Percentiles rank a stretch among this genome's conserved stretches.
Conservation (phyloP, 2,329 filamentous ascomycete species). For the Fusarium denticulatum region DNA sequence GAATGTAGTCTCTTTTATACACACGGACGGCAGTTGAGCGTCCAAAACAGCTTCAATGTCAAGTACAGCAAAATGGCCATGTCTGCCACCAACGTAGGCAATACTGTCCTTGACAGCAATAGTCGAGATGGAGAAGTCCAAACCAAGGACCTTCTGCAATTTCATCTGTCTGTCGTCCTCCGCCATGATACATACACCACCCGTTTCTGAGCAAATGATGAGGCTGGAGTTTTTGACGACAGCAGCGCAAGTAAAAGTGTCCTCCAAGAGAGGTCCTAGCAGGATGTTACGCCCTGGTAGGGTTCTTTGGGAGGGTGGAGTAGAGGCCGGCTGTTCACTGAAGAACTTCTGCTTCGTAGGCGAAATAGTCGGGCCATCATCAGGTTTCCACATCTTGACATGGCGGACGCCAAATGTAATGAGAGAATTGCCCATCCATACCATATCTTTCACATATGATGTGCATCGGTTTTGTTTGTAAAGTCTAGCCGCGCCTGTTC, state of each 20-base stretch:
- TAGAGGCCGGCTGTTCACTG: slow-evolving; percentile 51
- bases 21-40: slow-evolving; percentile 48
- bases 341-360: slow-evolving; percentile 71
- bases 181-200: slow-evolving; percentile 89
- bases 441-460: slow-evolving; percentile 83
- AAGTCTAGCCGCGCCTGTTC: slow-evolving; percentile 80
- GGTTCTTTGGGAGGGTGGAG: slow-evolving; percentile 63
- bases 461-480: slow-evolving; percentile 93
- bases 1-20: slow-evolving; percentile 52
- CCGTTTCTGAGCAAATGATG: slow-evolving; percentile 86
- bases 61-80: slow-evolving; percentile 66
- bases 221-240: slow-evolving; percentile 76
- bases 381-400: slow-evolving; percentile 91
- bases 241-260: slow-evolving; percentile 82
- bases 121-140: slow-evolving; percentile 75
- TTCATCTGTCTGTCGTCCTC: slow-evolving; percentile 78
- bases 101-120: slow-evolving; percentile 68
- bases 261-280: slow-evolving; percentile 82
- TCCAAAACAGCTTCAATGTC: slow-evolving; percentile 61
- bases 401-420: slow-evolving; percentile 91
- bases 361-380: slow-evolving; percentile 69
- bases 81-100: slow-evolving; percentile 75
- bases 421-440: slow-evolving; percentile 86
- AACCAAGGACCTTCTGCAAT: slow-evolving; percentile 71
- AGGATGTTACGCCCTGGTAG: slow-evolving; percentile 88